Percentiles rank a stretch among this genome's conserved stretches.
These are phyloP conservation scores for Podospora appendiculata DNA, from an alignment of 495 filamentous ascomycete genomes.

Conservation along the genomic window DNA sequence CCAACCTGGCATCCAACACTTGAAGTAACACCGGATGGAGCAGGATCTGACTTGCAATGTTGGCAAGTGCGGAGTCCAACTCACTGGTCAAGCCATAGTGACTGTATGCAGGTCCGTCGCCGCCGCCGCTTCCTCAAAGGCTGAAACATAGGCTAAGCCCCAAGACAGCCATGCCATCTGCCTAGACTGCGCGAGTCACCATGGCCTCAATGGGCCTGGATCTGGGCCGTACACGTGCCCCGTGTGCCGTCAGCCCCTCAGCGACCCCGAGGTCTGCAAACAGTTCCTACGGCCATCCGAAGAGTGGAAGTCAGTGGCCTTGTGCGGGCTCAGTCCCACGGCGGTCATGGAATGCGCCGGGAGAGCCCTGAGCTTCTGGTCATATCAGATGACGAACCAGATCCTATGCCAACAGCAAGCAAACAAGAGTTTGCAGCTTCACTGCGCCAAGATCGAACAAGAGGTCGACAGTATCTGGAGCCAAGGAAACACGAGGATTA, in stretches of 20 bases:
- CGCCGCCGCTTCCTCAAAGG: background rate
- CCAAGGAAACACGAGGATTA: conserved; percentile 76
- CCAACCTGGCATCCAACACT: too few relatives aligned
- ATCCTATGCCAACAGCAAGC: conserved; percentile 62
- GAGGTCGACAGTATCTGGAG: conserved; percentile 76
- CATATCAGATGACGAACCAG: conserved; percentile 86
- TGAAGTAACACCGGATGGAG: conserved; percentile 47
- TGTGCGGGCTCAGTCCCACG: conserved; percentile 77
- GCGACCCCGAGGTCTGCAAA: conserved; percentile 64
- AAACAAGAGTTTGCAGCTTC: conserved; percentile 7
- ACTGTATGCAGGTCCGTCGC: conserved; percentile 75
- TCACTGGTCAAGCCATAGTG: conserved; percentile 73
- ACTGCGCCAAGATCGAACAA: conserved; percentile 39
- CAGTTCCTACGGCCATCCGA: conserved; percentile 71
- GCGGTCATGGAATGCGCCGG: conserved; percentile 88
- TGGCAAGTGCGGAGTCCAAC: conserved; percentile 65
- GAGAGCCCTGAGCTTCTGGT: conserved; percentile 78
- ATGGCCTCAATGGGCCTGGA: conserved; percentile 55
- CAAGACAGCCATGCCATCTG: conserved; percentile 76
- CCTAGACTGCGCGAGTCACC: conserved; percentile 58
- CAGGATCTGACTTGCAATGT: conserved; percentile 72
- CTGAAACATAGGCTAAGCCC: conserved; percentile 4
- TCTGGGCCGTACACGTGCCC: conserved; percentile 59
- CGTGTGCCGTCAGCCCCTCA: conserved; percentile 66
- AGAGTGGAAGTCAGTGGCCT: conserved; percentile 86